A percentile compares a stretch with the other conserved stretches of the same genome.
phyloP scores from a whole-genome alignment of 169 alveolate species.

The Miamiensis avidus region DNA sequence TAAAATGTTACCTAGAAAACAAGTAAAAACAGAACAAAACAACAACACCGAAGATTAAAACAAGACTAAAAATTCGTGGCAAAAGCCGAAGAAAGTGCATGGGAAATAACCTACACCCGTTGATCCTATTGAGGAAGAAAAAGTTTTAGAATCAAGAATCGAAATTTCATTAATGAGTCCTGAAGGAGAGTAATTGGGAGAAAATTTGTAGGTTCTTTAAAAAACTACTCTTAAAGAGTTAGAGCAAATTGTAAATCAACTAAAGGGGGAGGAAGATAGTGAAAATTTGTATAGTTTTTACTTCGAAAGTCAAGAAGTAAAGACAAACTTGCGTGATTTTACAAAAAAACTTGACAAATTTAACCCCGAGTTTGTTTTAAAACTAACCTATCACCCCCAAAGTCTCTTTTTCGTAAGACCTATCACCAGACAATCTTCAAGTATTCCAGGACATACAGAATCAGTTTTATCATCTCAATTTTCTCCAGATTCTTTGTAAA shows the following conservation, averaged over 20 bases:
- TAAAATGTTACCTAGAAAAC: neutral
- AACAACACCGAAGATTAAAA: neutral
- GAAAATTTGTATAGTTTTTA: slow-evolving; percentile 62
- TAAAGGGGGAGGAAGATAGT: slow-evolving; percentile 44
- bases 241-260: slow-evolving; percentile 55
- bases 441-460: slow-evolving; percentile 82
- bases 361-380: slow-evolving; percentile 64
- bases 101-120: too few relatives aligned
- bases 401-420: slow-evolving; percentile 80
- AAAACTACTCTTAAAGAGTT: slow-evolving; percentile 57
- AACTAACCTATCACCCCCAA: slow-evolving; percentile 79
- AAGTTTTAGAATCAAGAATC: neutral
- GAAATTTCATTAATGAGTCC: neutral
- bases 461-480: slow-evolving; percentile 69
- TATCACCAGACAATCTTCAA: slow-evolving; percentile 78
- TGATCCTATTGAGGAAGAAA: neutral
- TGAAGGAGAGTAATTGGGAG: slow-evolving; percentile 15
- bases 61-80: neutral
- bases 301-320: slow-evolving; percentile 57
- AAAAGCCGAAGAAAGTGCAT: too few relatives aligned
- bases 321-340: slow-evolving; percentile 51
- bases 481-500: slow-evolving; percentile 55
- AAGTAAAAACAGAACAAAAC: neutral
- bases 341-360: slow-evolving; percentile 52
- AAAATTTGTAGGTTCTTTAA: slow-evolving; percentile 14